Evolutionary conservation across 345 rosid species (phyloP), one percentile per base, ranked within the genome.

Genomic region (Acer campestre): DNA sequence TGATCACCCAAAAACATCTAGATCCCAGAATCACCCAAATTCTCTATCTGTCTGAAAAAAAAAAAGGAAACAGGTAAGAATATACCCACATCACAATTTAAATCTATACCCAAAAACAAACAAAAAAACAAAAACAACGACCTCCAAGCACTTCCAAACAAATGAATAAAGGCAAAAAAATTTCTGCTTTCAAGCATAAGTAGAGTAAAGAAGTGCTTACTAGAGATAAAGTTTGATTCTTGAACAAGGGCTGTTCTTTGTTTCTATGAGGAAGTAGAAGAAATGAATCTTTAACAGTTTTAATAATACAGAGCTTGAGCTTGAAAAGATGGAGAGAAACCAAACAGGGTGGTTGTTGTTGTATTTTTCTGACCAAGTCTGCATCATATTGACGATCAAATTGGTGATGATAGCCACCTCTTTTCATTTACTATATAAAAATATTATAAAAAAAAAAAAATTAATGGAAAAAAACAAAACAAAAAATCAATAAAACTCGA

Each of bases 291-390:
- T 59, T 59, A 53, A 5, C 18, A 49, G 55, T 49, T 4, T 35
- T 42, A 7, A 42, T 53, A 59, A 59, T 3, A 22, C 23, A 20
- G 10, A 22, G 12, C 25, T 9, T 20, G 27, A 59, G 63, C 63
- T 59, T 59, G 63, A 10, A 59, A 59, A 22, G 6, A 20, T 59
- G 13, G 63, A n/a, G 25, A 59, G 61, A 56, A 1, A 20, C 8
- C 7, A 56, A 14, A 49, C 55, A 11, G 18, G 55, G 55, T 49
- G 18, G 55, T 49, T 0, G 55, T 61, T 46, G 27, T 20, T 59
- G 63, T 55, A 75, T 46, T 7, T 66, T 55, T 66, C 35, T 55
- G 78, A 75, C 78, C 72, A 67, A 55, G 66, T 75, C 71, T 59
- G 63, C 12, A 59, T 59, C 4, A 59, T 22, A 20, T 16, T 3